Evolutionary conservation across 2,329 filamentous ascomycete genomes (phyloP).

Genomic region (Dothistroma septosporum): DNA sequence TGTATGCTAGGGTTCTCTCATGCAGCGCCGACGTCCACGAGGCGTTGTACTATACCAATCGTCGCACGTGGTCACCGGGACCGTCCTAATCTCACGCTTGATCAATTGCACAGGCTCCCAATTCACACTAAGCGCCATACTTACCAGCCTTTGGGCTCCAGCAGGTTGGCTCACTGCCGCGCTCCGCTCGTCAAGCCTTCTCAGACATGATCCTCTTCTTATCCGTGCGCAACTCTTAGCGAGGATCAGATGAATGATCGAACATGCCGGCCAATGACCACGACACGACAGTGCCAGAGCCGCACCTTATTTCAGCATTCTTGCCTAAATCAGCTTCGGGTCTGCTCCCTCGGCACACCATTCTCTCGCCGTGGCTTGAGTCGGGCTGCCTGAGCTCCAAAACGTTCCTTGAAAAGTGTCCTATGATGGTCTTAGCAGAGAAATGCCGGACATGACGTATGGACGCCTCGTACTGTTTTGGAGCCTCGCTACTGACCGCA

Average conservation of each 20-base stretch:
- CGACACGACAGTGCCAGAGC: slow-evolving; percentile 12
- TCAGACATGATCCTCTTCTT: not conserved
- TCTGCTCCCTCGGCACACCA: not conserved
- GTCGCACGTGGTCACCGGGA: slow-evolving; percentile 15
- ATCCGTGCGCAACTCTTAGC: slow-evolving; percentile 10
- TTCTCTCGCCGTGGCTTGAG: slow-evolving; percentile 15
- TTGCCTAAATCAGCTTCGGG: slow-evolving; percentile 3
- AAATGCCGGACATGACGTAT: slow-evolving; percentile 15
- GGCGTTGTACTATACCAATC: slow-evolving; percentile 23
- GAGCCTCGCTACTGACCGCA: not conserved
- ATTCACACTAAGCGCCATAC: not conserved
- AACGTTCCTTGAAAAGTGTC: not conserved
- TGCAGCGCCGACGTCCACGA: slow-evolving; percentile 19
- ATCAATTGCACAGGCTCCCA: slow-evolving; percentile 2
- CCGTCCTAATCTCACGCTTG: not conserved
- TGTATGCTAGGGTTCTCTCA: slow-evolving; percentile 16
- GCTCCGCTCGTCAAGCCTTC: slow-evolving; percentile 4
- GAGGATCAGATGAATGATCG: slow-evolving; percentile 12
- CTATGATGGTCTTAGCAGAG: slow-evolving; percentile 4
- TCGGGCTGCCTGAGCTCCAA: slow-evolving; percentile 16
- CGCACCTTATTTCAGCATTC: slow-evolving; percentile 19
- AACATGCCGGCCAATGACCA: slow-evolving; percentile 13
- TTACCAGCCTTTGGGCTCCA: not conserved
- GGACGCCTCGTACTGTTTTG: slow-evolving; percentile 3
- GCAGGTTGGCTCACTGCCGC: slow-evolving; percentile 7